These are phyloP conservation scores for Plasmodium gaboni DNA, from an alignment of 169 alveolate genomes.

Conservation along the genomic window DNA sequence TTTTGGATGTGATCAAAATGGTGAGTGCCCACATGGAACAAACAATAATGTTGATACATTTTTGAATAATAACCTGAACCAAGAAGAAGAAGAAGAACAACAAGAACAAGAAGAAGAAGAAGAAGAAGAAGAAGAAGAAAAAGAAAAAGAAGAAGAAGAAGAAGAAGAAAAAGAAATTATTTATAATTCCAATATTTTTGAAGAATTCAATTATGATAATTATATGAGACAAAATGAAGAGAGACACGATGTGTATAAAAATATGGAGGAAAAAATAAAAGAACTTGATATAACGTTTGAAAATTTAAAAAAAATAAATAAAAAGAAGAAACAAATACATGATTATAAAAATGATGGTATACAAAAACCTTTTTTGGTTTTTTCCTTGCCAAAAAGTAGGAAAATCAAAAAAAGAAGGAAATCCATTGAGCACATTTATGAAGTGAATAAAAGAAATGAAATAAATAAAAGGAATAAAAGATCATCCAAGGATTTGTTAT, in stretches of 20 bases:
- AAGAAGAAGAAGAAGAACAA: neutral
- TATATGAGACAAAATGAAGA: slow-evolving; percentile 29
- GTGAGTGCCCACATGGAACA: neutral
- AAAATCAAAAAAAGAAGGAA: slow-evolving; percentile 11
- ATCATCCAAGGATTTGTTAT: neutral
- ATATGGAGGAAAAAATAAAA: slow-evolving; percentile 27
- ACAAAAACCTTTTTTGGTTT: no score
- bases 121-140: neutral
- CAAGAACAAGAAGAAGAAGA: neutral
- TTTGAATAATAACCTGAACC: neutral
- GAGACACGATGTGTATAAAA: neutral
- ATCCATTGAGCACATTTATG: neutral
- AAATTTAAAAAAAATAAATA: slow-evolving; percentile 24
- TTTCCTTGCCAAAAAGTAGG: no score
- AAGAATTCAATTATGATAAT: slow-evolving; percentile 45
- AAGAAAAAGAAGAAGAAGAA: neutral
- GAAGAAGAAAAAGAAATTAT: neutral
- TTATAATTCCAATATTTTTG: neutral
- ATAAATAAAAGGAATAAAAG: neutral
- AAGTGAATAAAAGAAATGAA: neutral
- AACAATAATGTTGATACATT: neutral
- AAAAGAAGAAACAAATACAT: neutral
- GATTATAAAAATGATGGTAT: no score
- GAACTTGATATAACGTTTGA: slow-evolving; percentile 20
- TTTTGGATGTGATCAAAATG: neutral